These are phyloP conservation scores for Taphrina deformans DNA, from an alignment of 1,139 yeast species.

Conservation along the genomic window DNA sequence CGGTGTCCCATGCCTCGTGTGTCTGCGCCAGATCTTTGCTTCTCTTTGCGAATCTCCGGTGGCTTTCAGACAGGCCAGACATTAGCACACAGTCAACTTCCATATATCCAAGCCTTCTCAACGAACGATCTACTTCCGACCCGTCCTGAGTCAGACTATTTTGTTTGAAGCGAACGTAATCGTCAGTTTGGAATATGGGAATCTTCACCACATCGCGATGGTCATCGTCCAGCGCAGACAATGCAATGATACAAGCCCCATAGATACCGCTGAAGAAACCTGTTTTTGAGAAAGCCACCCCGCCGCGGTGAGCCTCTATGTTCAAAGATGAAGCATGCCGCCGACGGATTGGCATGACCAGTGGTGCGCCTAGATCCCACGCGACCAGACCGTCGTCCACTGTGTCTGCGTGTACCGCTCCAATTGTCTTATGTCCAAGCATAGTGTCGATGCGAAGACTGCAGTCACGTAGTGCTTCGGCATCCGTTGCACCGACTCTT, in stretches of 20 bases:
- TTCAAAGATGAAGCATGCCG: slow-evolving; percentile 28
- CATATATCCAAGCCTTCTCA: slow-evolving; percentile 19
- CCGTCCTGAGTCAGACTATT: slow-evolving; percentile 16
- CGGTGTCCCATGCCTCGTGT: slow-evolving; percentile 32
- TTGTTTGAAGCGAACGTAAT: slow-evolving; percentile 30
- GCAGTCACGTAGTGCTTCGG: slow-evolving; percentile 23
- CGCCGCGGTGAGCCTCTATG: slow-evolving; percentile 26
- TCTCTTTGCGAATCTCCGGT: slow-evolving; percentile 18
- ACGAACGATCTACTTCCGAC: slow-evolving; percentile 8
- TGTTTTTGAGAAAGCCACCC: slow-evolving; percentile 28
- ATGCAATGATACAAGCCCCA: slow-evolving; percentile 22
- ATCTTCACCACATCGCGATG: slow-evolving; percentile 12
- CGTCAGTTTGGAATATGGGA: slow-evolving; percentile 30
- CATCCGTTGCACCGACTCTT: slow-evolving; percentile 15
- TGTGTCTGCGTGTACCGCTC: slow-evolving; percentile 16
- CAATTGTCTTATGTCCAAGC: slow-evolving; percentile 30
- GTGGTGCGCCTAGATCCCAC: slow-evolving; percentile 16
- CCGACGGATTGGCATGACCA: slow-evolving; percentile 22
- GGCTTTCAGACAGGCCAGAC: slow-evolving; percentile 15
- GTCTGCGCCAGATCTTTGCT: slow-evolving; percentile 26
- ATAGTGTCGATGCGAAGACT: slow-evolving; percentile 23
- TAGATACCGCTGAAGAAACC: slow-evolving; percentile 27
- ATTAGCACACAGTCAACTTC: slow-evolving; percentile 20
- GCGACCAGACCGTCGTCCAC: slow-evolving; percentile 3
- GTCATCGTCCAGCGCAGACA: slow-evolving; percentile 28